phyloP scores from a whole-genome alignment of 371 early-diverging fungal species.

The Circinella umbellata region DNA sequence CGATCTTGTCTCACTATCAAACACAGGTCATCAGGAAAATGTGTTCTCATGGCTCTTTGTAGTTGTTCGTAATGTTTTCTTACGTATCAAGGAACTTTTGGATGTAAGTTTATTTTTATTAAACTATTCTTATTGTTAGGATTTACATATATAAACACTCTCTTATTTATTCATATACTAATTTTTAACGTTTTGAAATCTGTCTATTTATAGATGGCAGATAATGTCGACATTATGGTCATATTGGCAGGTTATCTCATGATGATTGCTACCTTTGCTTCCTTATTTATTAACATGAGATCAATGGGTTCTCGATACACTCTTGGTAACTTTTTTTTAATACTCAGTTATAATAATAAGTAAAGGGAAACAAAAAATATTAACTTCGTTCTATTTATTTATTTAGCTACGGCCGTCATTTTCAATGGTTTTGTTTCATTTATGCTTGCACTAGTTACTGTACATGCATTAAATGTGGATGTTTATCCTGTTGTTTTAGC shows the following conservation, averaged over 20 bases:
- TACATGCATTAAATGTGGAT: conserved; percentile 67
- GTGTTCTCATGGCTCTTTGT: conserved; percentile 50
- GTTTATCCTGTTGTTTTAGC: conserved; percentile 79
- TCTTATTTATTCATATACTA: too few relatives aligned
- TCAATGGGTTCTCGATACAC: conserved; percentile 85
- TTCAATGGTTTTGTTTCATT: conserved; percentile 81
- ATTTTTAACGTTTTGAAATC: too few relatives aligned
- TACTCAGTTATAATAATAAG: neutral
- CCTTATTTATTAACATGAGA: conserved; percentile 87
- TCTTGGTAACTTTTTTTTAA: conserved; percentile 54
- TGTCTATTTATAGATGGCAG: conserved; percentile 57
- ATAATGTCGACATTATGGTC: conserved; percentile 80
- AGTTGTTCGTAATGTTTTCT: conserved; percentile 53
- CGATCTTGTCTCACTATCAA: conserved; percentile 32
- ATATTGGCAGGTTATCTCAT: conserved; percentile 84
- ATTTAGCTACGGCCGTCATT: conserved; percentile 61
- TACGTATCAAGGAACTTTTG: conserved; percentile 63
- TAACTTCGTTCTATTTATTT: neutral
- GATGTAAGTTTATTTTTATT: conserved; percentile 42
- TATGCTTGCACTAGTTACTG: conserved; percentile 74
- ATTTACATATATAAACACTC: neutral
- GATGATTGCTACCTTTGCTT: conserved; percentile 82
- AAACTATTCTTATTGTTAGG: conserved; percentile 8
- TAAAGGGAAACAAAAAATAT: neutral
- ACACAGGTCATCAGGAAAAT: conserved; percentile 23